A percentile compares a stretch with the other conserved stretches of the same genome.
Conservation (phyloP, 345 rosid species). For the Lepidium sativum region DNA sequence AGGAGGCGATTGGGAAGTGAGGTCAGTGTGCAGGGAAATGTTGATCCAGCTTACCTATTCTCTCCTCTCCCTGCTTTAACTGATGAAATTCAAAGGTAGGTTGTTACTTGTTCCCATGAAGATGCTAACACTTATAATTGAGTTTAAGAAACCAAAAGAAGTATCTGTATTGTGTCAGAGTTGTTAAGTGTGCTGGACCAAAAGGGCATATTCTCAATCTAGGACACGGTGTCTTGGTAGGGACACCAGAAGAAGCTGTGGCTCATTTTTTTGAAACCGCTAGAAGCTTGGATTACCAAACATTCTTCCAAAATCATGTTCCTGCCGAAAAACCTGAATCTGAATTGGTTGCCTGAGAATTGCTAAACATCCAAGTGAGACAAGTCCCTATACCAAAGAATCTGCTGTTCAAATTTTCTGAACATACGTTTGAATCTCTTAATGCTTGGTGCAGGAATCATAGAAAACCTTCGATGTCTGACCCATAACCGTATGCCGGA, state of each 20-base stretch:
- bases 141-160: slow-evolving; percentile 3
- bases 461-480: background rate
- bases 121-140: background rate
- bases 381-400: background rate
- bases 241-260: slow-evolving; percentile 92
- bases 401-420: background rate
- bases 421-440: background rate
- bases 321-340: slow-evolving; percentile 35
- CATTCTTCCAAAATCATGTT: slow-evolving; percentile 31
- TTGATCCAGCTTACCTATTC: slow-evolving; percentile 81
- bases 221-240: slow-evolving; percentile 89
- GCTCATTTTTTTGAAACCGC: slow-evolving; percentile 83
- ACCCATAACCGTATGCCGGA: background rate
- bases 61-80: slow-evolving; percentile 71
- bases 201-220: slow-evolving; percentile 83
- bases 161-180: slow-evolving; percentile 35
- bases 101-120: background rate
- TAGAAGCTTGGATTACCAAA: slow-evolving; percentile 50
- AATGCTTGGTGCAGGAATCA: slow-evolving; percentile 10
- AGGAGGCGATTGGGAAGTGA: slow-evolving; percentile 59
- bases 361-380: slow-evolving; percentile 7
- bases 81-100: slow-evolving; percentile 67
- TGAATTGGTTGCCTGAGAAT: slow-evolving; percentile 45
- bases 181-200: slow-evolving; percentile 75
- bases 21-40: slow-evolving; percentile 80